Conservation (phyloP, 2,329 filamentous ascomycete genomes). For the Ilyonectria destructans region DNA sequence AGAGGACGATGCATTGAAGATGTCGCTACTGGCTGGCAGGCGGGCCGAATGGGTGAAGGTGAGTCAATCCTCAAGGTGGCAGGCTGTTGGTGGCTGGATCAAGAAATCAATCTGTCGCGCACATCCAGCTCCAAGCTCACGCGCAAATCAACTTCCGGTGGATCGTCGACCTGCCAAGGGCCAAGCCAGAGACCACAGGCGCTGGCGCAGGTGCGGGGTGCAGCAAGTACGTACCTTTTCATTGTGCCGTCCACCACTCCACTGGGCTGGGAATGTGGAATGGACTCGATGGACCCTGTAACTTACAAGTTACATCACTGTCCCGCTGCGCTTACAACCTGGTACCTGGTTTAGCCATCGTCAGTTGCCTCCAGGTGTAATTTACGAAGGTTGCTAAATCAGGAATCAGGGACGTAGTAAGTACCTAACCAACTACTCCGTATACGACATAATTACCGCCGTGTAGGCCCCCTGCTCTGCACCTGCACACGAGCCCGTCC, state of each 20-base stretch:
- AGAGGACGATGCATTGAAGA: neutral
- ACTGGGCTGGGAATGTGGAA: no score
- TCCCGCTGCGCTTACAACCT: neutral
- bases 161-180: slow-evolving; percentile 2
- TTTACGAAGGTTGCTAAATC: neutral
- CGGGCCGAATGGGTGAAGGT: neutral
- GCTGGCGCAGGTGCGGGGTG: slow-evolving; percentile 5
- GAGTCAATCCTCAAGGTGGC: neutral
- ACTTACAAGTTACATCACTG: neutral
- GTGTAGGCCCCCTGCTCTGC: neutral
- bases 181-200: neutral
- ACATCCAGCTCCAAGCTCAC: neutral
- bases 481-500: neutral
- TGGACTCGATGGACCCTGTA: neutral
- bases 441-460: neutral
- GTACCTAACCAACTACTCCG: no score
- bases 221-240: neutral
- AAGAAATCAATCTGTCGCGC: neutral
- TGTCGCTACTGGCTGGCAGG: neutral
- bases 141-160: slow-evolving; percentile 1
- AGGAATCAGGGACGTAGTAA: no score
- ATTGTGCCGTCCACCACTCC: no score
- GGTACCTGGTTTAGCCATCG: neutral
- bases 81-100: neutral
- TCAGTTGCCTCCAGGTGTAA: neutral